These are phyloP conservation scores for Elsinoe fawcettii DNA, from an alignment of 2,329 filamentous ascomycete species.

Conservation along the genomic window DNA sequence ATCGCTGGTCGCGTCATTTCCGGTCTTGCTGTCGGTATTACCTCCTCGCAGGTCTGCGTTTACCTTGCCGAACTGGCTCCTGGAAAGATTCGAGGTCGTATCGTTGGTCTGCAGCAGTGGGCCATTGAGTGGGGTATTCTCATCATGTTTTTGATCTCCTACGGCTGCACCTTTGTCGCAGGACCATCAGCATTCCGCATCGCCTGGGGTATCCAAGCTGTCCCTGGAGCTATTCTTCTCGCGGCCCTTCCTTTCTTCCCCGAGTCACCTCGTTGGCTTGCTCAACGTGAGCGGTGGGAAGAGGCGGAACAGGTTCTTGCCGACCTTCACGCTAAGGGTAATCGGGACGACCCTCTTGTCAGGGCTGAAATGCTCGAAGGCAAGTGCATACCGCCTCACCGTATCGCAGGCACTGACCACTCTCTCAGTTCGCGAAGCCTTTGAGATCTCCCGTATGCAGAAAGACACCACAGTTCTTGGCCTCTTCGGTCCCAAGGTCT, in stretches of 20 bases:
- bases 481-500: conserved; percentile 46
- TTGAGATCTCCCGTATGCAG: conserved; percentile 34
- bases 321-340: conserved; percentile 37
- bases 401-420: not conserved
- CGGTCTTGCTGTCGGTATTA: conserved; percentile 76
- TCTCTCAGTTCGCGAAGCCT: conserved; percentile 30
- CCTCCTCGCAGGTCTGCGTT: conserved; percentile 86
- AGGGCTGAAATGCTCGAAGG: conserved; percentile 32
- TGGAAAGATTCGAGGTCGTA: conserved; percentile 44
- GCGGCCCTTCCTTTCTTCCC: conserved; percentile 40
- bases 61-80: conserved; percentile 78
- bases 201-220: conserved; percentile 49
- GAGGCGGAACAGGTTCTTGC: conserved; percentile 38
- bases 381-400: not conserved
- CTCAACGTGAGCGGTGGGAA: conserved; percentile 38
- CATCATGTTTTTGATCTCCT: conserved; percentile 56
- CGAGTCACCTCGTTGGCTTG: conserved; percentile 41
- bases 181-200: conserved; percentile 51
- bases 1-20: conserved; percentile 70
- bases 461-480: conserved; percentile 33
- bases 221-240: conserved; percentile 39
- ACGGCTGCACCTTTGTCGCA: conserved; percentile 51
- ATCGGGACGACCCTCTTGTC: conserved; percentile 38
- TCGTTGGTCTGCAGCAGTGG: conserved; percentile 61
- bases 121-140: conserved; percentile 64